Evolutionary conservation across 192 early-diverging fungal genomes (phyloP).

Genomic region (Dimargaris verticillata): DNA sequence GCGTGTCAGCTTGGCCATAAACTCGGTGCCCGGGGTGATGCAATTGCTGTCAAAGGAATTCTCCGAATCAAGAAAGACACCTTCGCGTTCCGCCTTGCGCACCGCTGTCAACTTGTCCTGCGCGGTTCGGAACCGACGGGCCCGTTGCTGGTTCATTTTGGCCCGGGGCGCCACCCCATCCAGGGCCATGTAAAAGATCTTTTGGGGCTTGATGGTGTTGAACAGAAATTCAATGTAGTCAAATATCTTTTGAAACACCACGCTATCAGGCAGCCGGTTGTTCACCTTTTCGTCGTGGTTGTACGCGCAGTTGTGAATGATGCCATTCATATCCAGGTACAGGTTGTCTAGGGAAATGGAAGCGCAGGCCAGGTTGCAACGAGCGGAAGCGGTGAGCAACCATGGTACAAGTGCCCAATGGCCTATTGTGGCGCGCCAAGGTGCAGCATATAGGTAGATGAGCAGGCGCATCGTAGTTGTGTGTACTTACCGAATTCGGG

Average conservation of each 20-base stretch:
- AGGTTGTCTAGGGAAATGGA: slow-evolving; percentile 56
- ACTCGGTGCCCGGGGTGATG: slow-evolving; percentile 94
- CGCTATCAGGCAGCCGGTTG: background rate
- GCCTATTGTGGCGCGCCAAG: background rate
- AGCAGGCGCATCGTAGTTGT: background rate
- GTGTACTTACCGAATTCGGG: slow-evolving; percentile 71
- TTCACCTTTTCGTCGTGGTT: slow-evolving; percentile 77
- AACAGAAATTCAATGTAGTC: slow-evolving; percentile 93
- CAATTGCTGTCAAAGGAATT: slow-evolving; percentile 89
- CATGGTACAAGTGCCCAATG: background rate
- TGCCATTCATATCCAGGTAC: slow-evolving; percentile 98
- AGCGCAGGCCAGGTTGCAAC: background rate
- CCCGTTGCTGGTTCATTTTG: slow-evolving; percentile 99
- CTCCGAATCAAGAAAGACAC: slow-evolving; percentile 45
- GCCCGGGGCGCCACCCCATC: slow-evolving; percentile 94
- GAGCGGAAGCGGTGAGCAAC: background rate
- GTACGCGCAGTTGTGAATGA: slow-evolving; percentile 93
- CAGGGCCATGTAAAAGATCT: slow-evolving; percentile 87
- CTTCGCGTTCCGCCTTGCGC: slow-evolving; percentile 38
- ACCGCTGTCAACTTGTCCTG: slow-evolving; percentile 42
- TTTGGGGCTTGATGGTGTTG: slow-evolving; percentile 77
- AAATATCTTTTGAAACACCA: slow-evolving; percentile 46
- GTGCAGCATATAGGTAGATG: background rate
- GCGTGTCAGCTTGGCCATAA: slow-evolving; percentile 80
- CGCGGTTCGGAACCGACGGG: slow-evolving; percentile 87